Evolutionary conservation across 192 early-diverging fungal species (phyloP).

Genomic region (Diversispora epigaea): DNA sequence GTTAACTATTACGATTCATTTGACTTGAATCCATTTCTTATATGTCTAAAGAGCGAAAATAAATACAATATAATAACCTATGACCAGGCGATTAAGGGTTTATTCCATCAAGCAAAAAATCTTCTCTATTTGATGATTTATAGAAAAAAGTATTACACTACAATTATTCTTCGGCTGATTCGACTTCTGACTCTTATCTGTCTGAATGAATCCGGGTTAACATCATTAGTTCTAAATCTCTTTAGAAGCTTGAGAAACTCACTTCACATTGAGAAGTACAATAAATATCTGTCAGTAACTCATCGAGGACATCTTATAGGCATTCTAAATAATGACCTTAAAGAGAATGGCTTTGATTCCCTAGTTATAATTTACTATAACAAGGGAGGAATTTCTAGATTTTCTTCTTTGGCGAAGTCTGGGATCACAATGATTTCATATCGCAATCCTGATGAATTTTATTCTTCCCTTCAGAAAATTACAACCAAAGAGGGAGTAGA

Average conservation of each 20-base stretch:
- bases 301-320: no score
- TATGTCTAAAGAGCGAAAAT: background rate
- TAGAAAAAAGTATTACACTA: no score
- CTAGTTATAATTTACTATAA: conserved; percentile 7
- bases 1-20: background rate
- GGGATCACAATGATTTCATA: conserved; percentile 16
- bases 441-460: background rate
- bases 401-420: background rate
- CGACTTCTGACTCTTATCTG: no score
- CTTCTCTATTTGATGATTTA: no score
- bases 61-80: no score
- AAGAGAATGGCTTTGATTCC: no score
- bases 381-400: background rate
- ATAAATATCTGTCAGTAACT: background rate
- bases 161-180: no score
- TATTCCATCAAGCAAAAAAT: no score
- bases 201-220: no score
- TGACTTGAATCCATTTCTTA: background rate
- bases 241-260: background rate
- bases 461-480: conserved; percentile 10
- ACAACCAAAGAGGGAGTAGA: background rate
- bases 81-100: no score
- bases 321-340: no score
- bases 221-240: background rate
- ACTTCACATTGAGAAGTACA: background rate